Percentiles rank a stretch among this genome's conserved stretches.
Conservation (phyloP, 129 eudicot species). For the Scalesia atractyloides region DNA sequence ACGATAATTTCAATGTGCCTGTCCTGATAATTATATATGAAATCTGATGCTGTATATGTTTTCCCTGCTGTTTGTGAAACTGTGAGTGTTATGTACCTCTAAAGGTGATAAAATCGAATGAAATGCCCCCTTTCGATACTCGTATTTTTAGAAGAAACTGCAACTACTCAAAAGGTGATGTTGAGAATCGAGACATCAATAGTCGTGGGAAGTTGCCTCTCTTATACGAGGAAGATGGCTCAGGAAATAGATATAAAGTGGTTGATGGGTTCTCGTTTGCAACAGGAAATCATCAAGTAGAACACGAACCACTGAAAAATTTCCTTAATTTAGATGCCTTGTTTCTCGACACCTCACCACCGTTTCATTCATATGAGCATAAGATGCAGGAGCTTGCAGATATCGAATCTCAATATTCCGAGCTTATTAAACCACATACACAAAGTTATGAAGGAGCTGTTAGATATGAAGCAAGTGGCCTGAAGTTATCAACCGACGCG, state of each 20-base stretch:
- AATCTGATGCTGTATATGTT: conserved; percentile 3
- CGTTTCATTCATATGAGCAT: conserved; percentile 32
- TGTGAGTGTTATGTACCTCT: not conserved
- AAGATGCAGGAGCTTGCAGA: conserved; percentile 36
- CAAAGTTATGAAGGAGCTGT: not conserved
- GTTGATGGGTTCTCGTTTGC: not conserved
- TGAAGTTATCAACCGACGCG: conserved; percentile 44
- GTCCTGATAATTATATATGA: not conserved
- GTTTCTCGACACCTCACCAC: conserved; percentile 33
- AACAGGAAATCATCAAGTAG: conserved; percentile 27
- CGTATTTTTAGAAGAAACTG: conserved; percentile 12
- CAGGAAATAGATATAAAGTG: conserved; percentile 1
- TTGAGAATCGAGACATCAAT: not conserved
- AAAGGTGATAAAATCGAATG: not conserved
- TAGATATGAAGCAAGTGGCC: conserved; percentile 16
- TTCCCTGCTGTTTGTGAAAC: not conserved
- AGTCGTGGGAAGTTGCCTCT: conserved; percentile 19
- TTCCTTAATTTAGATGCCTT: conserved; percentile 31
- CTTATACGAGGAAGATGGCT: conserved; percentile 32
- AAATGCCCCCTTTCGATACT: conserved; percentile 33
- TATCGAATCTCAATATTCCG: not conserved
- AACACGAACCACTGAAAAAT: conserved; percentile 22
- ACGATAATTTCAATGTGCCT: conserved; percentile 29
- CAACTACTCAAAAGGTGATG: conserved; percentile 18
- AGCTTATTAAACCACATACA: too few relatives aligned